These are phyloP conservation scores for Sutorius australiensis DNA, from an alignment of 768 basidiomycete species.

Conservation along the genomic window DNA sequence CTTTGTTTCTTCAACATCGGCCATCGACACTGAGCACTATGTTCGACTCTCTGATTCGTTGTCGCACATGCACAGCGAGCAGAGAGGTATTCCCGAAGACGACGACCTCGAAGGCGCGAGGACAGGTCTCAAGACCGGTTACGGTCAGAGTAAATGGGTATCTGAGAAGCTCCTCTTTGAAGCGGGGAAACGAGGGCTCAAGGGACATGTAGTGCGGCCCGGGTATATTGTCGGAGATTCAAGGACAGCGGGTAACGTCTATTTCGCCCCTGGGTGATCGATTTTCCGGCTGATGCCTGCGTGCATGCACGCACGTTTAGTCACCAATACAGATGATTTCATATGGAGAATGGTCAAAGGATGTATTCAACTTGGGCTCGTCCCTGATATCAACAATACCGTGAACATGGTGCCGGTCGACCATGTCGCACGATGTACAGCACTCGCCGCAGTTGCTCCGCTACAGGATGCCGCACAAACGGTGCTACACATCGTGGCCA, in stretches of 20 bases:
- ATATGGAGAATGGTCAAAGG: conserved; percentile 98
- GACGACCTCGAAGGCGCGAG: conserved; percentile 89
- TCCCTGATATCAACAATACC: conserved; percentile 97
- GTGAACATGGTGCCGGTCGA: conserved; percentile 99
- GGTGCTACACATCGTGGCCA: conserved; percentile 83
- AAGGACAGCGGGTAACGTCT: conserved; percentile 66
- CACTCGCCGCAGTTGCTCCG: conserved; percentile 67
- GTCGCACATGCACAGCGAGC: conserved; percentile 35
- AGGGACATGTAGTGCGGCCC: conserved; percentile 84
- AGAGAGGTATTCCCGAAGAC: conserved; percentile 74
- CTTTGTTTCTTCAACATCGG: conserved; percentile 96
- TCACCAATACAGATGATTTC: conserved; percentile 99
- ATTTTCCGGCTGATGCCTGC: not conserved
- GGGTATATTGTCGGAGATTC: conserved; percentile 97
- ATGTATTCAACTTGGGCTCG: conserved; percentile 94
- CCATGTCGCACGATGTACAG: conserved; percentile 82
- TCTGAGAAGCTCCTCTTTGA: conserved; percentile 92
- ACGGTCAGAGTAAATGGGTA: conserved; percentile 99
- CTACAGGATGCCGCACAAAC: conserved; percentile 44
- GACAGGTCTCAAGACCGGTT: conserved; percentile 75
- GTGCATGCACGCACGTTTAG: conserved; percentile 39
- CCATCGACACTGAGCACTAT: conserved; percentile 88
- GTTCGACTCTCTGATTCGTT: conserved; percentile 79
- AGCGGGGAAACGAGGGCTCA: conserved; percentile 81
- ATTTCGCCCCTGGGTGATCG: not conserved